These are phyloP conservation scores for Biscogniauxia marginata DNA, from an alignment of 2,329 filamentous ascomycete species.

Conservation along the genomic window DNA sequence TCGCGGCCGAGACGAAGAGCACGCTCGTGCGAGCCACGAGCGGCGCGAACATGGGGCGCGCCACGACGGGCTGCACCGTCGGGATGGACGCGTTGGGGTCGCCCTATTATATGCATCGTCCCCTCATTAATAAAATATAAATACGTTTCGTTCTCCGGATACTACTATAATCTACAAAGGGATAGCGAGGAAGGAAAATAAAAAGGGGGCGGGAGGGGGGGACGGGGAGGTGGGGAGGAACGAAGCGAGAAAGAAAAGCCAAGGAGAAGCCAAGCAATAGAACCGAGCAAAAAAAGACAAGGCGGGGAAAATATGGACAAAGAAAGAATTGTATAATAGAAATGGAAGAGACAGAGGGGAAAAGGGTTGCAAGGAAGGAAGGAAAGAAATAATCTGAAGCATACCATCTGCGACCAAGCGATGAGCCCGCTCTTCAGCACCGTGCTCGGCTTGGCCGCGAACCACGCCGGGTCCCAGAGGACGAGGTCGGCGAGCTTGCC, in stretches of 20 bases:
- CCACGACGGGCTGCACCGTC: constrained; percentile 79
- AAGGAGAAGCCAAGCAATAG: background rate
- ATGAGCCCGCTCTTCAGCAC: constrained; percentile 90
- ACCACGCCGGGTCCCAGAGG: constrained; percentile 80
- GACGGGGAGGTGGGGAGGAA: background rate
- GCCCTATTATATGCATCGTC: constrained; percentile 49
- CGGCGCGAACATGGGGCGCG: constrained; percentile 82
- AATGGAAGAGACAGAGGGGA: background rate
- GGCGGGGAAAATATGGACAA: background rate
- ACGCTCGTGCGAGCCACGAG: constrained; percentile 71
- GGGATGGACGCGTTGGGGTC: constrained; percentile 84
- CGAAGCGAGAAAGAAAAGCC: background rate
- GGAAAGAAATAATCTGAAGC: constrained; percentile 17
- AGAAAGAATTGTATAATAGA: background rate
- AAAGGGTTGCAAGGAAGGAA: background rate
- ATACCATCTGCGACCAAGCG: constrained; percentile 78
- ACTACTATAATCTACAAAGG: too few relatives aligned
- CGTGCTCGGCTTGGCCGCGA: constrained; percentile 79
- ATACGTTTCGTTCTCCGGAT: too few relatives aligned
- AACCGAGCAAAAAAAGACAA: too few relatives aligned
- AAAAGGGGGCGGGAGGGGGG: background rate
- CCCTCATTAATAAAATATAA: too few relatives aligned
- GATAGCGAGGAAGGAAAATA: background rate
- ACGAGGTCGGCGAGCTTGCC: constrained; percentile 90
- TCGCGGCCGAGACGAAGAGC: constrained; percentile 77